These are phyloP conservation scores for Pisolithus marmoratus DNA, from an alignment of 768 basidiomycete species.

Conservation along the genomic window DNA sequence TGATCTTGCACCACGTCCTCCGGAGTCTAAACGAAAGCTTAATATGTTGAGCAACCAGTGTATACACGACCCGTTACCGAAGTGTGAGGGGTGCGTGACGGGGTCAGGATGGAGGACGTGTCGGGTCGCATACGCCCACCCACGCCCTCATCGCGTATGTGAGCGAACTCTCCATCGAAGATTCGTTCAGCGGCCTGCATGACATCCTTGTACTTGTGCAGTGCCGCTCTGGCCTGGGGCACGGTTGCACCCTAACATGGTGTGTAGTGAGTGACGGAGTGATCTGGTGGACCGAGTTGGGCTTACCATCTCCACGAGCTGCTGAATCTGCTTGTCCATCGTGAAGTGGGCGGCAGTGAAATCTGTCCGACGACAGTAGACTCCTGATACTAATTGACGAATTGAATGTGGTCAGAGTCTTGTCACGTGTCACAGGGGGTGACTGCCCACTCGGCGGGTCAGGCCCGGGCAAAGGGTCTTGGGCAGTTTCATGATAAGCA, in stretches of 20 bases:
- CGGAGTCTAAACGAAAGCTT: conserved; percentile 42
- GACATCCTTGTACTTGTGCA: conserved; percentile 80
- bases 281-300: neutral
- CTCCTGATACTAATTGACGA: too few species aligned
- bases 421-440: neutral
- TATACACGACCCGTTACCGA: conserved; percentile 12
- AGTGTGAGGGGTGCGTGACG: conserved; percentile 20
- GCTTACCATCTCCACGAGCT: conserved; percentile 59
- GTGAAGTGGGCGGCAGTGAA: conserved; percentile 3
- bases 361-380: too few species aligned
- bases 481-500: too few species aligned
- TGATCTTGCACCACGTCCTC: conserved; percentile 45
- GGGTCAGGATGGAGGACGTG: conserved; percentile 21
- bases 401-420: too few species aligned
- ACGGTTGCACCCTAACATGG: conserved; percentile 66
- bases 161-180: conserved; percentile 79
- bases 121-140: conserved; percentile 42
- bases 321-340: conserved; percentile 51
- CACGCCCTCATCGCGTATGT: conserved; percentile 49
- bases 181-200: conserved; percentile 87
- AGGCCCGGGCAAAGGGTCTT: too few species aligned
- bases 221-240: conserved; percentile 77
- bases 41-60: conserved; percentile 1
- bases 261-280: neutral
- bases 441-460: neutral